Evolutionary conservation across 1,284 basidiomycete genomes (phyloP).

Genomic region (Rhodofomes roseus): DNA sequence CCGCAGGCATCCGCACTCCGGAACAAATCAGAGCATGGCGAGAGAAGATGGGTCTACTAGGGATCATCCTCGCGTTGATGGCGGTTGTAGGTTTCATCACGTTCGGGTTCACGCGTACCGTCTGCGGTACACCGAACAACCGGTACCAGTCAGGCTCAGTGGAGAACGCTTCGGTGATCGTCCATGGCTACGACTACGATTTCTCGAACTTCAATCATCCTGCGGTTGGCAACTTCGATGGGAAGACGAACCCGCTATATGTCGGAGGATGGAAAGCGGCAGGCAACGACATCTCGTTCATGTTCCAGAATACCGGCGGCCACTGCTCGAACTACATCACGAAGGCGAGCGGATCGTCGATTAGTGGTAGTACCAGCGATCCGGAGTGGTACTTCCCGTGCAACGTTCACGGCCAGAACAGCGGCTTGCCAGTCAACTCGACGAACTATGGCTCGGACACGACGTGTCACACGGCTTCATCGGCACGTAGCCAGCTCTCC

Average conservation of each 20-base stretch:
- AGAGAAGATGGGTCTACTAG: conserved; percentile 95
- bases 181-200: conserved; percentile 93
- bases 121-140: conserved; percentile 84
- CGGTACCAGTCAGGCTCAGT: conserved; percentile 81
- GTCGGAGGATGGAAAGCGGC: conserved; percentile 74
- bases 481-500: conserved; percentile 49
- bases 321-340: conserved; percentile 79
- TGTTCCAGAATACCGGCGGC: conserved; percentile 91
- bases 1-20: conserved; percentile 79
- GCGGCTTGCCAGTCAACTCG: conserved; percentile 58
- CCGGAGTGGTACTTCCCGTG: conserved; percentile 95
- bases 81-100: conserved; percentile 95
- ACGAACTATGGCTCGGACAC: conserved; percentile 62
- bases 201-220: conserved; percentile 87
- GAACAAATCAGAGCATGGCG: conserved; percentile 97
- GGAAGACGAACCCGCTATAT: conserved; percentile 80
- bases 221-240: conserved; percentile 66
- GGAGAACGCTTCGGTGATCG: conserved; percentile 80
- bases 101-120: conserved; percentile 96
- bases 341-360: conserved; percentile 63
- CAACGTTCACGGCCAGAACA: conserved; percentile 80
- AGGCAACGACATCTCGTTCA: conserved; percentile 86
- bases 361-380: conserved; percentile 51
- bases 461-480: conserved; percentile 71
- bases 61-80: conserved; percentile 82